A percentile compares a stretch with the other conserved stretches of the same genome.
Conservation (phyloP, 2,329 filamentous ascomycete species). For the Fusarium avenaceum region DNA sequence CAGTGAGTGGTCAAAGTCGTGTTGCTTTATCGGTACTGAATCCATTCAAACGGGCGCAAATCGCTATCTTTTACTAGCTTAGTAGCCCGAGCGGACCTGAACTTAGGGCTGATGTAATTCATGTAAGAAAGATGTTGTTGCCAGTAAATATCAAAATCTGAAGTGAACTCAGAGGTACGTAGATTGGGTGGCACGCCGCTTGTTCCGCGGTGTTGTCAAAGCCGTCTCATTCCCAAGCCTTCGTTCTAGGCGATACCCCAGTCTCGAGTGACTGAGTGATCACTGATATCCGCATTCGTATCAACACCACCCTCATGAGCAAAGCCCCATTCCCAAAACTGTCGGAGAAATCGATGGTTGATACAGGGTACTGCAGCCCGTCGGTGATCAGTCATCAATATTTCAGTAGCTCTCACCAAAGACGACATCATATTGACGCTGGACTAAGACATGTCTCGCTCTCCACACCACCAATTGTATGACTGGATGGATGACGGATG, state of each 20-base stretch:
- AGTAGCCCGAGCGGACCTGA: slow-evolving; percentile 16
- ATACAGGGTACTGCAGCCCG: slow-evolving; percentile 30
- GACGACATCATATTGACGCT: slow-evolving; percentile 42
- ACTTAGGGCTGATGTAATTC: slow-evolving; percentile 30
- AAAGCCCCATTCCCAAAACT: slow-evolving; percentile 29
- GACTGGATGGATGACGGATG: background rate
- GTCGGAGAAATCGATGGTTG: slow-evolving; percentile 6
- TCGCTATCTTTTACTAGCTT: slow-evolving; percentile 5
- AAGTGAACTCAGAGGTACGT: background rate
- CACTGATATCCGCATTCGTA: slow-evolving; percentile 23
- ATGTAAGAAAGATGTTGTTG: slow-evolving; percentile 13
- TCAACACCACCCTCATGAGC: slow-evolving; percentile 22
- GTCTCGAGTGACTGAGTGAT: slow-evolving; percentile 5
- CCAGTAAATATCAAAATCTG: background rate
- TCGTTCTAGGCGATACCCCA: slow-evolving; percentile 4
- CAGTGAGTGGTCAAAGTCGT: background rate
- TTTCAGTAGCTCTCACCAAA: slow-evolving; percentile 4
- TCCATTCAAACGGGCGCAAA: slow-evolving; percentile 24
- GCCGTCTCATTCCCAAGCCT: slow-evolving; percentile 5
- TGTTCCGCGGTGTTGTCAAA: slow-evolving; percentile 5
- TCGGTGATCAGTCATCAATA: slow-evolving; percentile 7
- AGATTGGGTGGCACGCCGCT: background rate
- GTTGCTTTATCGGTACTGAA: background rate
- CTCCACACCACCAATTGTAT: slow-evolving; percentile 39
- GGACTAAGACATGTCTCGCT: slow-evolving; percentile 29